Evolutionary conservation across 371 early-diverging fungal species (phyloP), one percentile per base, ranked within the genome.

Genomic region (Coemansia sp.): DNA sequence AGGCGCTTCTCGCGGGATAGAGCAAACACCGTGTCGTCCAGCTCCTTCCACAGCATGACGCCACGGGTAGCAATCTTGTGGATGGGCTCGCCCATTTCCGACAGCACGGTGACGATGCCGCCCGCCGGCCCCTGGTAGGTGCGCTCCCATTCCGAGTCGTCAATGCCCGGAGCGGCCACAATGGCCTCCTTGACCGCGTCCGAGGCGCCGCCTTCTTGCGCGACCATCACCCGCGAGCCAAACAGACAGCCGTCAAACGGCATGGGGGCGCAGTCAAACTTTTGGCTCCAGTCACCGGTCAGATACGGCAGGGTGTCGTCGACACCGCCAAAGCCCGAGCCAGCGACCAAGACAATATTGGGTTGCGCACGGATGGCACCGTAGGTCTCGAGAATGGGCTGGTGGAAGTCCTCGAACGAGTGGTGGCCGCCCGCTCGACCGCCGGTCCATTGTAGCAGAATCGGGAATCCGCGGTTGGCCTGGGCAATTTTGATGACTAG

Each of bases 401-500:
- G 87, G 74, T 95, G 94, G 81, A 93, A 89, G 77, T 97, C 97
- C 81, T 97, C 97, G 61, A 90, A 97, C 62, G 90, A 89, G 87
- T 97, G 97, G 79, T 97, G 97, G 39, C 97, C 97, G 77, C 97
- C 97, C 43, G 91, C 94, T 78, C 97, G 90, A 48, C 95, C 97
- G 80, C 97, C 95, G 51, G 97, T 97, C 97, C 97, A 97, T 77
- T 97, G 94, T 72, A 97, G 83, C 39, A 95, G 85, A 53, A 97
- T 83, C 33, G 95, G 91, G 88, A 94, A 91, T 50, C 88, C 87
- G 26, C 94, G 93, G 77, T 93, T 90, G 54, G 86, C 84, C 75
- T 90, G 89, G 50, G 95, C 97, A 72, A 97, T 97, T 42, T 87
- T 82, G 59, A 95, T 82, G 41, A 93, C 93, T 61, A 92, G 90